Evolutionary conservation across 148 eudicot species (phyloP).

Genomic region (Fallopia convolvulus): DNA sequence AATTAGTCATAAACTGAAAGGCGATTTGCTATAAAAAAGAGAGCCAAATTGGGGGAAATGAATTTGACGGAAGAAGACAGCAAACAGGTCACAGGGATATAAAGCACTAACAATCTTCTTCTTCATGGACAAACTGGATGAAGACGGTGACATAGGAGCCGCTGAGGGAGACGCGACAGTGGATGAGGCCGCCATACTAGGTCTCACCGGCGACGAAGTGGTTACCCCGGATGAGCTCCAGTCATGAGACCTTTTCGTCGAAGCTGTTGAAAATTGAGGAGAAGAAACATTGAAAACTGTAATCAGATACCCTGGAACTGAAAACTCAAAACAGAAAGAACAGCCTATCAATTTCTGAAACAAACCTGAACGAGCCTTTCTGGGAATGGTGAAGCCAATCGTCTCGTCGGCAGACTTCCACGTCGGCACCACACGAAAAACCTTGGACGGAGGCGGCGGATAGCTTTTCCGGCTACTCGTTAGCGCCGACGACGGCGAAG

Average conservation of each 20-base stretch:
- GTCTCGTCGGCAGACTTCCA: constrained; percentile 87
- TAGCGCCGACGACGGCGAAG: constrained; percentile 21
- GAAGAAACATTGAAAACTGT: constrained; percentile 6
- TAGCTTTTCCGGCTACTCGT: constrained; percentile 56
- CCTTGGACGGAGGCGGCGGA: constrained; percentile 45
- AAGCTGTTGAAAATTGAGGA: constrained; percentile 30
- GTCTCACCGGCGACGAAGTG: constrained; percentile 58
- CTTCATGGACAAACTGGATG: constrained; percentile 50
- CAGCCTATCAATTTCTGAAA: not conserved
- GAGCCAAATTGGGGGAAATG: not conserved
- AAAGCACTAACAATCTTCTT: constrained; percentile 64
- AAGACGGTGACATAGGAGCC: constrained; percentile 69
- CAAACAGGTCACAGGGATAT: not conserved
- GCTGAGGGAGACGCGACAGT: constrained; percentile 20
- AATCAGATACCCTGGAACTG: not conserved
- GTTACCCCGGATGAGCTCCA: constrained; percentile 36
- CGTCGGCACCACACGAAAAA: constrained; percentile 39
- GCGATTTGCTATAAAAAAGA: constrained; percentile 4
- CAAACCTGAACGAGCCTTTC: constrained; percentile 89
- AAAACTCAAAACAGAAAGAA: not conserved
- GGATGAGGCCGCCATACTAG: constrained; percentile 20
- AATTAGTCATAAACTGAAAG: constrained; percentile 6
- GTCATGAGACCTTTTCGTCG: constrained; percentile 76
- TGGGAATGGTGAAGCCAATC: constrained; percentile 75
- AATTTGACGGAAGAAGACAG: not conserved